Percentiles rank a stretch among this genome's conserved stretches.
These are phyloP conservation scores for Adansonia gregorii DNA, from an alignment of 441 rosid genomes.

Conservation along the genomic window DNA sequence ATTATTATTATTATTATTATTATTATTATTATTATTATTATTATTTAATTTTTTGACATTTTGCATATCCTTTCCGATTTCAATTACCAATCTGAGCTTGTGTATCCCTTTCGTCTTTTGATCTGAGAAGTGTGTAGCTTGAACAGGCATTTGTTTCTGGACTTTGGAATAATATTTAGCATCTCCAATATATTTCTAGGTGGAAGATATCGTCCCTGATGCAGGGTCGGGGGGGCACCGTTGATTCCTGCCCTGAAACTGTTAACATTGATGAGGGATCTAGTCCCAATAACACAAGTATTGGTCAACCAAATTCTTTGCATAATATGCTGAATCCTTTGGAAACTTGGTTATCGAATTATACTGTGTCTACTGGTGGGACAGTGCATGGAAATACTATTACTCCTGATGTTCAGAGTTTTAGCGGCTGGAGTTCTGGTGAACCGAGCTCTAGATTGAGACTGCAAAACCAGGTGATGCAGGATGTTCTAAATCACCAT, in stretches of 20 bases:
- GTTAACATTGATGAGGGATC: constrained; percentile 57
- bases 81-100: constrained; percentile 29
- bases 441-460: constrained; percentile 62
- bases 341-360: constrained; percentile 48
- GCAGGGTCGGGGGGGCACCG: constrained; percentile 58
- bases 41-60: not conserved
- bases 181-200: constrained; percentile 28
- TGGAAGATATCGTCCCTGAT: constrained; percentile 41
- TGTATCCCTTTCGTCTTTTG: constrained; percentile 22
- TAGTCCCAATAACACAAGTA: constrained; percentile 38
- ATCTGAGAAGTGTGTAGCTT: constrained; percentile 26
- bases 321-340: constrained; percentile 50
- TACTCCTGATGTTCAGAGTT: constrained; percentile 45
- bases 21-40: not conserved
- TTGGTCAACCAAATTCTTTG: constrained; percentile 47
- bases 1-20: not conserved
- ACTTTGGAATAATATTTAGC: constrained; percentile 26
- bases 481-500: constrained; percentile 15
- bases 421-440: constrained; percentile 60
- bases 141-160: constrained; percentile 17
- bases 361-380: constrained; percentile 45
- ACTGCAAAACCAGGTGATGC: constrained; percentile 43
- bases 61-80: constrained; percentile 21
- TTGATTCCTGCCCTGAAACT: constrained; percentile 55
- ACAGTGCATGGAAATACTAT: constrained; percentile 43